Conservation (phyloP, 2,329 filamentous ascomycete species). For the Thyridium curvatum region DNA sequence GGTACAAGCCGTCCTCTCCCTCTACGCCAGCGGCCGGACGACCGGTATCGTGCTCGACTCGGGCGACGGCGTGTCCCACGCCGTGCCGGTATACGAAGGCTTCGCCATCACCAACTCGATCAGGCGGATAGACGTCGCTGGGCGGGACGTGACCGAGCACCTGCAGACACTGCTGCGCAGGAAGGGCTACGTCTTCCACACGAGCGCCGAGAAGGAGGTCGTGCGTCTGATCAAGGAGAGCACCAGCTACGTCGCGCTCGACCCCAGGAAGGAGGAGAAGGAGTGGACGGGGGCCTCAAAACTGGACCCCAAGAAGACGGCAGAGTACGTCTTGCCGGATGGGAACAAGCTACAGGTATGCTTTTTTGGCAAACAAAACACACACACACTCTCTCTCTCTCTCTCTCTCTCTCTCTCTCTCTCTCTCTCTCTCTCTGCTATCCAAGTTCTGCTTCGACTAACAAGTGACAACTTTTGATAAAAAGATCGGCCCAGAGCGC, state of each 20-base stretch:
- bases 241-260: constrained; percentile 82
- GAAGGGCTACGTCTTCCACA: constrained; percentile 91
- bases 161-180: constrained; percentile 87
- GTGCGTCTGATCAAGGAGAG: constrained; percentile 96
- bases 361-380: too few relatives aligned
- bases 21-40: constrained; percentile 93
- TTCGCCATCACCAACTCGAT: constrained; percentile 97
- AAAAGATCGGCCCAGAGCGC: constrained; percentile 79
- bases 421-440: too few relatives aligned
- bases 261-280: constrained; percentile 92
- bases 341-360: constrained; percentile 84
- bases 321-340: constrained; percentile 87
- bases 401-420: too few relatives aligned
- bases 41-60: constrained; percentile 94
- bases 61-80: constrained; percentile 93
- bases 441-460: too few relatives aligned
- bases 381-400: too few relatives aligned
- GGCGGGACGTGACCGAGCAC: constrained; percentile 92
- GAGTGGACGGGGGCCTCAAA: constrained; percentile 77
- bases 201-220: constrained; percentile 98
- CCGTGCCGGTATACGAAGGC: constrained; percentile 94
- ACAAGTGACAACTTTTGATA: too few relatives aligned
- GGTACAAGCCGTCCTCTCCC: constrained; percentile 90
- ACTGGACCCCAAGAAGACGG: constrained; percentile 67
- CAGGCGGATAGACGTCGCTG: constrained; percentile 90